Percentiles rank a stretch among this genome's conserved stretches.
These are phyloP conservation scores for Auricularia sp. DNA, from an alignment of 768 basidiomycete species.

Conservation along the genomic window DNA sequence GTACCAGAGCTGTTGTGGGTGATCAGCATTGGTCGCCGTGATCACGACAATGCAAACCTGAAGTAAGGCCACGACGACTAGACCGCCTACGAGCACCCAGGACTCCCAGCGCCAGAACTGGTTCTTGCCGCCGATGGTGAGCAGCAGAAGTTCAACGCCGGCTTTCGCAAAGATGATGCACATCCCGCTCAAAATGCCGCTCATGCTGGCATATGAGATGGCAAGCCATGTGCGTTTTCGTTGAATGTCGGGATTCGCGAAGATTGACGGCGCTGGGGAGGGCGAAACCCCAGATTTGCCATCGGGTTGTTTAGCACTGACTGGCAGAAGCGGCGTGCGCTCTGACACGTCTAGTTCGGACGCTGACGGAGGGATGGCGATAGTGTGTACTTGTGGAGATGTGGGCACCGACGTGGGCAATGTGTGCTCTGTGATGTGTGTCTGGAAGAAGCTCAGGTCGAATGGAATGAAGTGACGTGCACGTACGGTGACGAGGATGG, in stretches of 20 bases:
- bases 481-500: constrained; percentile 57
- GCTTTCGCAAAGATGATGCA: constrained; percentile 91
- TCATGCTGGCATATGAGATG: constrained; percentile 77
- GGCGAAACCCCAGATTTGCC: background rate
- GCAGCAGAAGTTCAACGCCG: constrained; percentile 76
- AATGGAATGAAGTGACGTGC: background rate
- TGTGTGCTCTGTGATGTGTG: constrained; percentile 62
- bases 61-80: constrained; percentile 64
- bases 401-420: constrained; percentile 18
- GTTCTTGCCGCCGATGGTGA: constrained; percentile 65
- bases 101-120: constrained; percentile 80
- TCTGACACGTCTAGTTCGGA: constrained; percentile 26
- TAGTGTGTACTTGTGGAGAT: background rate
- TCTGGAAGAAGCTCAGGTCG: constrained; percentile 32
- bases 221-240: constrained; percentile 58
- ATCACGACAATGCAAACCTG: constrained; percentile 36
- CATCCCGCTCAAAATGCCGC: constrained; percentile 85
- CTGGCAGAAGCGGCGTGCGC: constrained; percentile 45
- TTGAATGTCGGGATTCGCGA: constrained; percentile 19
- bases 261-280: constrained; percentile 13
- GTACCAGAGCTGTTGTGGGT: constrained; percentile 49
- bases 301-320: constrained; percentile 5
- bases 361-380: constrained; percentile 11
- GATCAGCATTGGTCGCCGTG: background rate
- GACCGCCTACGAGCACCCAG: constrained; percentile 67